Base-by-base conservation (phyloP, 2,329 filamentous ascomycete genomes). In the Helotiales sp. region DNA sequence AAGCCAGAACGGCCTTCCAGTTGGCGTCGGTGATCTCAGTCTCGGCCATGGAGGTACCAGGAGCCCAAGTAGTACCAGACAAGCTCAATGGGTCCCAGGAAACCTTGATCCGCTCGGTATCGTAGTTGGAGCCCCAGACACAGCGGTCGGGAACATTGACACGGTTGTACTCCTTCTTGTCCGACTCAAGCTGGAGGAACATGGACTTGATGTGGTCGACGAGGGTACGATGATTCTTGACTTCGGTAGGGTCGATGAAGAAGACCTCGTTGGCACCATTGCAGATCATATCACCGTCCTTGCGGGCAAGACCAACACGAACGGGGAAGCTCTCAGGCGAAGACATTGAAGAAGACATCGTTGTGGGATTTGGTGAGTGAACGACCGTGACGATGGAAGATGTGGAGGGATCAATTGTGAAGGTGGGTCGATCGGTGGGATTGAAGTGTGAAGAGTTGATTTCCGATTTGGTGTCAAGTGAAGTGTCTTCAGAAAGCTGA, bases 21-120 rank as follows among this genome's bases (percentile, higher is more conserved):
- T 59, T 59, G 0, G 24, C 15, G 12, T 55, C 42, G 17, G 57
- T 62, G 42, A 57, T 13, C 17, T 34, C n/a, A 22, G 57, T 57
- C 50, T 58, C 50, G 42, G 2, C 22, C 5, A 30, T 33, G 42
- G 29, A 22, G 36, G 2, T 12, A 29, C n/a, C 33, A 22, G 36
- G 36, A 5, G 50, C 44, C 22, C 53, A 49, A 12, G 34, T 13
- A 29, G 31, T 38, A 17, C 51, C 46, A 24, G 19, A n/a, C 29
- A 17, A 25, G 15, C n/a, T 15, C 25, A 31, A 2, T 2, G n/a
- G 36, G 38, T 13, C 50, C 52, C 52, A 59, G 33, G 42, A 27
- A 25, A 46, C 54, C 46, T 59, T 57, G 50, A 62, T 34, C 9
- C 17, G 27, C 15, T 17, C 17, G 27, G 57, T 30, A 36, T 57